Conservation (phyloP, 768 basidiomycete genomes). For the Krasilnikovozyma curviuscula region DNA sequence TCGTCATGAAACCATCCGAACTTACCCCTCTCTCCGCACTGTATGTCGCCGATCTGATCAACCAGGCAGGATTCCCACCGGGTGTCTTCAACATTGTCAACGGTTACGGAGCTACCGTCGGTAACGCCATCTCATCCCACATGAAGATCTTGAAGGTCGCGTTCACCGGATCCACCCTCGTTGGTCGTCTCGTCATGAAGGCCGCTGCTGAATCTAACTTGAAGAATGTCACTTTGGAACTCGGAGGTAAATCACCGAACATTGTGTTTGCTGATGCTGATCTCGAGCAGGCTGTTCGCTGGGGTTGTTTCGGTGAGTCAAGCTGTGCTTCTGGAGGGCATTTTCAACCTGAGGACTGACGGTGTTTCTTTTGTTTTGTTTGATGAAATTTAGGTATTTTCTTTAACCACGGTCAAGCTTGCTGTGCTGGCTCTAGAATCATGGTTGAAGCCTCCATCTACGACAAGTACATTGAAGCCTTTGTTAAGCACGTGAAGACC, state of each 20-base stretch:
- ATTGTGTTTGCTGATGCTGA: slow-evolving; percentile 11
- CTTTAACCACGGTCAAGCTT: slow-evolving; percentile 14
- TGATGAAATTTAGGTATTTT: neutral
- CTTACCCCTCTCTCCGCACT: slow-evolving; percentile 15
- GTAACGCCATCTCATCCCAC: slow-evolving; percentile 15
- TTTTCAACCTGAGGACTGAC: too few species aligned
- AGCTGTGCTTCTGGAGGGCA: too few species aligned
- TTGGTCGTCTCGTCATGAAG: slow-evolving; percentile 14
- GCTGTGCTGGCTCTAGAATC: slow-evolving; percentile 13
- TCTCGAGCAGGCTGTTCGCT: slow-evolving; percentile 10
- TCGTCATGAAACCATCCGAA: slow-evolving; percentile 17
- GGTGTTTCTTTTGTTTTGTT: neutral
- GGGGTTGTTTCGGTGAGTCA: slow-evolving; percentile 3
- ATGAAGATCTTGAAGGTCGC: slow-evolving; percentile 18
- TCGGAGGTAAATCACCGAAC: slow-evolving; percentile 12
- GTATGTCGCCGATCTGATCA: slow-evolving; percentile 3
- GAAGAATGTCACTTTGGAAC: slow-evolving; percentile 20
- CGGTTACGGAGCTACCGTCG: slow-evolving; percentile 12
- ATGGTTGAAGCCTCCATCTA: slow-evolving; percentile 10
- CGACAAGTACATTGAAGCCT: slow-evolving; percentile 13
- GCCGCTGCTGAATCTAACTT: slow-evolving; percentile 17
- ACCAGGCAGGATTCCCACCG: slow-evolving; percentile 14
- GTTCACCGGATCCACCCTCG: slow-evolving; percentile 17
- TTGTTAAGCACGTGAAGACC: slow-evolving; percentile 28
- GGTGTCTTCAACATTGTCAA: slow-evolving; percentile 16